Conservation (phyloP, 306 rosid species). For the Cucurbita ficifolia region DNA sequence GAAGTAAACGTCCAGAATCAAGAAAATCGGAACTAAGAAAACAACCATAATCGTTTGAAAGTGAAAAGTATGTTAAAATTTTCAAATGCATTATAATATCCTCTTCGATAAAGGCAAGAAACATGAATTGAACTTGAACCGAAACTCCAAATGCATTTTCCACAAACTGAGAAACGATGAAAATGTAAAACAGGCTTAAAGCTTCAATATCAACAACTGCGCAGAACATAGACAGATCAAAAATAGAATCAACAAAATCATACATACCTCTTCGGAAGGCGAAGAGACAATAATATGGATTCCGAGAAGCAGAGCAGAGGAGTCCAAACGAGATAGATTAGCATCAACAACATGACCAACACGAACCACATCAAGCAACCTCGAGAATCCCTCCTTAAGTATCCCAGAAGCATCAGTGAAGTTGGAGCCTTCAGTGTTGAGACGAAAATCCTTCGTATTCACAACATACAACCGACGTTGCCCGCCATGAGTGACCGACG, state of each 20-base stretch:
- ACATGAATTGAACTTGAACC: not conserved
- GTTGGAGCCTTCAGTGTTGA: constrained; percentile 13
- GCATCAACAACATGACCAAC: constrained; percentile 7
- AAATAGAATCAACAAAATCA: not conserved
- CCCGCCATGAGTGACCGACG: constrained; percentile 6
- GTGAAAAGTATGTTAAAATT: not conserved
- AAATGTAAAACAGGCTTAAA: not conserved
- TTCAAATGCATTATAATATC: not conserved
- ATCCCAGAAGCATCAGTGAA: constrained; percentile 18
- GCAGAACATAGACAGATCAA: not conserved
- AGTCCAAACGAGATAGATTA: not conserved
- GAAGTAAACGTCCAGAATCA: not conserved
- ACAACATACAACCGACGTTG: not conserved
- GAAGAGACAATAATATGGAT: constrained; percentile 23
- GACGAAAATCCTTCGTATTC: constrained; percentile 8
- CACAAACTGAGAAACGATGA: not conserved
- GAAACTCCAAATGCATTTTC: not conserved
- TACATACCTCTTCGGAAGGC: constrained; percentile 13
- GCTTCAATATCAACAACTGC: not conserved
- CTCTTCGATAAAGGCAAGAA: not conserved
- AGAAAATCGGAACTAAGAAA: not conserved
- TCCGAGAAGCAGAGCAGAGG: constrained; percentile 18
- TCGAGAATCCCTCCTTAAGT: constrained; percentile 20
- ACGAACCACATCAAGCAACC: constrained; percentile 9
- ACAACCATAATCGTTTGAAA: not conserved